Base-by-base conservation (phyloP, 768 basidiomycete genomes). In the Pleurotus eryngii region DNA sequence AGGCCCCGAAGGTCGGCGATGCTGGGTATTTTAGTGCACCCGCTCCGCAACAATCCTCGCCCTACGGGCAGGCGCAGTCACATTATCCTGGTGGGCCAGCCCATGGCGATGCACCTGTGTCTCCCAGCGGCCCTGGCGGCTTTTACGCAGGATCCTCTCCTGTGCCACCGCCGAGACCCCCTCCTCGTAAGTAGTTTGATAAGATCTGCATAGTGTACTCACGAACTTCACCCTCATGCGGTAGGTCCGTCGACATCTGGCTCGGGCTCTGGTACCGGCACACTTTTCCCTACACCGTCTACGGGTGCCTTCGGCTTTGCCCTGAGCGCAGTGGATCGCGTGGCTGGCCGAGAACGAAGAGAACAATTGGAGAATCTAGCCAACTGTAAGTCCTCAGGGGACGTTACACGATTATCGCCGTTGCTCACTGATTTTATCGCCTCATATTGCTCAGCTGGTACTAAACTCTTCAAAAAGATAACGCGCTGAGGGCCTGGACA, bases 331-430 rank as follows among this genome's bases (percentile, higher is more conserved):
- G 74, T 87, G 17, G 84, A 85, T 65, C 80, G 75, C 57, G 68
- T 85, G 27, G 81, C 82, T 15, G 84, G 85, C 3, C 74, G 72
- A 61, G 77, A 76, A 55, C 78, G 76, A 43, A 69, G 80, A 40
- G 67, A 69, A 35, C 82, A 81, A 62, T 58, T 86, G 42, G 82
- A 84, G 60, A 74, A 70, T 45, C 61, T 86, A 45, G 75, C 82
- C 22, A 77, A 82, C 46, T 76, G 85, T 87, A 63, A 65, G 84
- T 80, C 45, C 11, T 35, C 11, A 35, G 30, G 30, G 30, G 30
- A 35, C 11, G 8, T 40, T 18, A 15, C n/a, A 37, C 53, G 39
- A 15, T 35, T 22, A 14, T 53, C 30, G 51, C 56, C 49, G 24
- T 55, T 49, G 40, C 54, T 61, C 37, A 17, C 46, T 51, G 56